Conservation (phyloP, 768 basidiomycete genomes). For the Russula lepida region DNA sequence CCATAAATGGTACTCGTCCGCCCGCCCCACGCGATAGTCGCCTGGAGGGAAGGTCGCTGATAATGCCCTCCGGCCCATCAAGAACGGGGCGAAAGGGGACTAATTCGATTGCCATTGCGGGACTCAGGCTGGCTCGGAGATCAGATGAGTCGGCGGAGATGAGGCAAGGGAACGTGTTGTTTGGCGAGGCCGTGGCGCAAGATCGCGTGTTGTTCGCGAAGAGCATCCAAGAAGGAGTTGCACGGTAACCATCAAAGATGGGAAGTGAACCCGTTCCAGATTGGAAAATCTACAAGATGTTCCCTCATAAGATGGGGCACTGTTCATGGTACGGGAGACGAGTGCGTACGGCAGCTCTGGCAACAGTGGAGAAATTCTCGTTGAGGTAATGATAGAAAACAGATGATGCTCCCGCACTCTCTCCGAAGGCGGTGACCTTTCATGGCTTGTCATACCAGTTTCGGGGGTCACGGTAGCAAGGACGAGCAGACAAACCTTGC, state of each 20-base stretch:
- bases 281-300: slow-evolving; percentile 34
- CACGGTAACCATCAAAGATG: slow-evolving; percentile 27
- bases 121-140: slow-evolving; percentile 14
- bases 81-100: slow-evolving; percentile 35
- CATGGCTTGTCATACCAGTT: not conserved
- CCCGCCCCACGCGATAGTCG: slow-evolving; percentile 29
- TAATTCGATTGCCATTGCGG: slow-evolving; percentile 24
- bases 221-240: slow-evolving; percentile 32
- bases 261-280: slow-evolving; percentile 31
- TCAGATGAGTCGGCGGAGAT: slow-evolving; percentile 19
- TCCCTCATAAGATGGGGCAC: not conserved
- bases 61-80: slow-evolving; percentile 35
- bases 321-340: not conserved
- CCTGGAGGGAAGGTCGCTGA: slow-evolving; percentile 34
- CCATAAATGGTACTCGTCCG: slow-evolving; percentile 37
- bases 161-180: slow-evolving; percentile 32
- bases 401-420: slow-evolving; percentile 34
- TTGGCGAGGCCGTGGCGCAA: slow-evolving; percentile 26
- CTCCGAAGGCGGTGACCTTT: slow-evolving; percentile 33
- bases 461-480: not conserved
- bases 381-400: slow-evolving; percentile 28
- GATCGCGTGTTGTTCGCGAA: slow-evolving; percentile 33
- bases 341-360: slow-evolving; percentile 22
- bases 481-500: slow-evolving; percentile 8
- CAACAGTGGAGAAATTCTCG: slow-evolving; percentile 23